These are phyloP conservation scores for Gastrolobium villosum DNA, from an alignment of 306 rosid species.

Conservation along the genomic window DNA sequence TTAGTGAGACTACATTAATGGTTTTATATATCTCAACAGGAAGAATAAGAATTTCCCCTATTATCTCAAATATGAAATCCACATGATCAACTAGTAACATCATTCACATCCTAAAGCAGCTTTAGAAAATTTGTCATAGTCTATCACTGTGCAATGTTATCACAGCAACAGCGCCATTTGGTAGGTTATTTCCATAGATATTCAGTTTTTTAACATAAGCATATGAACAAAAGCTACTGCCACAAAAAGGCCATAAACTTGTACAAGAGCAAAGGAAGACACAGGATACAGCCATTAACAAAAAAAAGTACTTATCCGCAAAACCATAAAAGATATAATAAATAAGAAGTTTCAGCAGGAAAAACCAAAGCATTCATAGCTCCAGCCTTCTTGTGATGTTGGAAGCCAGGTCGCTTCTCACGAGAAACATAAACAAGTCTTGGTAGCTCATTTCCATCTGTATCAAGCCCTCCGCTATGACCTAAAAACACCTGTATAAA, in stretches of 20 bases:
- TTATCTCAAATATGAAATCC: background rate
- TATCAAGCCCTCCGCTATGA: constrained; percentile 98
- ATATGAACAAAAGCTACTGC: constrained; percentile 24
- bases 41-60: background rate
- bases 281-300: background rate
- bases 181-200: constrained; percentile 14
- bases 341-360: constrained; percentile 39
- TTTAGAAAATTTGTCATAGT: background rate
- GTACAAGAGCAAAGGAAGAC: constrained; percentile 2
- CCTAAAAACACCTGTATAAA: constrained; percentile 90
- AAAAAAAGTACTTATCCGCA: constrained; percentile 1
- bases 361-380: constrained; percentile 99
- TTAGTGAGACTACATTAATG: too few species aligned
- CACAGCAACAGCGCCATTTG: constrained; percentile 18
- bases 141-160: constrained; percentile 1
- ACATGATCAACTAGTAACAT: constrained; percentile 23
- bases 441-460: constrained; percentile 98
- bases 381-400: constrained; percentile 99
- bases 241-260: constrained; percentile 25
- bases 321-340: constrained; percentile 30
- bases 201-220: constrained; percentile 23
- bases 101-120: constrained; percentile 31
- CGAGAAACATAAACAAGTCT: constrained; percentile 99
- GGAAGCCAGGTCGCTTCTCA: constrained; percentile 99
- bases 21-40: too few species aligned